phyloP scores from a whole-genome alignment of 441 rosid genomes.

The Jatropha podagrica region DNA sequence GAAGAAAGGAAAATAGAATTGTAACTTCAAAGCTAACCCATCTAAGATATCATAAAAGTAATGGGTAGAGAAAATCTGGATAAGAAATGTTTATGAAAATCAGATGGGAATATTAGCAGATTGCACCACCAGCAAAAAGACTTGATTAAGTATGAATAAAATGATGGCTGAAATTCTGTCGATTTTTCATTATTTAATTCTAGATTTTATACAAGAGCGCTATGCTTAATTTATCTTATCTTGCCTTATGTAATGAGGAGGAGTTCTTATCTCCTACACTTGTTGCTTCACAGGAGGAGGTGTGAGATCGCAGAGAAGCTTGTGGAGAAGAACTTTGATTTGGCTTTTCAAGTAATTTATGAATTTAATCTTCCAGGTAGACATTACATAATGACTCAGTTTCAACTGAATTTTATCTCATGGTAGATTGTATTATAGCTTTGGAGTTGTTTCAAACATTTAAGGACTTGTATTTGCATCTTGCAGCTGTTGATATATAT shows the following conservation, averaged over 20 bases:
- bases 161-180: neutral
- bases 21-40: neutral
- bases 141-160: neutral
- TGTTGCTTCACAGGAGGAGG: conserved; percentile 75
- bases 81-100: neutral
- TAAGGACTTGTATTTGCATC: conserved; percentile 18
- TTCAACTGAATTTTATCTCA: conserved; percentile 1
- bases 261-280: conserved; percentile 19
- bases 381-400: neutral
- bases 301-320: conserved; percentile 86
- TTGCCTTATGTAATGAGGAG: neutral
- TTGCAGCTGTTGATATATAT: conserved; percentile 92
- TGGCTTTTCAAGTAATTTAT: conserved; percentile 89
- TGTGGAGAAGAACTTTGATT: conserved; percentile 90
- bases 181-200: neutral
- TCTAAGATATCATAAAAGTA: neutral
- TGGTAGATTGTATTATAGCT: neutral
- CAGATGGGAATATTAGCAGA: neutral
- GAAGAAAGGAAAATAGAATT: neutral
- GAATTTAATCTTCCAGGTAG: conserved; percentile 93
- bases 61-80: neutral
- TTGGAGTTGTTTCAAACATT: conserved; percentile 10
- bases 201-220: neutral
- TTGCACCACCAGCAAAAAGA: neutral
- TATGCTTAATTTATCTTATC: neutral